Evolutionary conservation across 805 yeast genomes (phyloP).

Genomic region (Ogataea siamensis): DNA sequence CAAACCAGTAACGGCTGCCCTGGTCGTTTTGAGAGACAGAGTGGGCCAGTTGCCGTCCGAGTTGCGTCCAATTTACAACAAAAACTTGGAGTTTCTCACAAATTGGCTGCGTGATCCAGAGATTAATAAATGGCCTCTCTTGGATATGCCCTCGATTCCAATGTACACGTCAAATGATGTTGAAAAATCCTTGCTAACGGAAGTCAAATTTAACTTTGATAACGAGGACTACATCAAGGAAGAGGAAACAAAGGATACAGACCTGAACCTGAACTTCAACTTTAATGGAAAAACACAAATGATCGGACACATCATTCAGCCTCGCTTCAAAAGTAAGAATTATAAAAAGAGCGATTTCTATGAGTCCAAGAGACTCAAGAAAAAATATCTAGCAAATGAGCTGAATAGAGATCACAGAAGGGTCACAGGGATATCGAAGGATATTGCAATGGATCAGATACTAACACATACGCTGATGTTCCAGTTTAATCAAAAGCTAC

Average conservation of each 20-base stretch:
- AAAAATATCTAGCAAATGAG: conserved; percentile 70
- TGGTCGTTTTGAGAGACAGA: conserved; percentile 76
- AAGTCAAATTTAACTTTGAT: conserved; percentile 63
- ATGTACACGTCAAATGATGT: conserved; percentile 70
- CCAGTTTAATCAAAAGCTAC: conserved; percentile 48
- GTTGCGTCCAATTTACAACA: conserved; percentile 68
- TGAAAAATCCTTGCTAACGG: conserved; percentile 71
- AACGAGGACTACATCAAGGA: conserved; percentile 43
- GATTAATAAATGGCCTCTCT: conserved; percentile 66
- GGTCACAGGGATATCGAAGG: conserved; percentile 37
- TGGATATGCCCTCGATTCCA: conserved; percentile 65
- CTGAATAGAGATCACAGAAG: conserved; percentile 37
- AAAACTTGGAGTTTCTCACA: conserved; percentile 58
- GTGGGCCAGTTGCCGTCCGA: conserved; percentile 83
- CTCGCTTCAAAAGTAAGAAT: conserved; percentile 24
- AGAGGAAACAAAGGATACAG: conserved; percentile 24
- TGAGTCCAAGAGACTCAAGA: conserved; percentile 58
- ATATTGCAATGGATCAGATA: conserved; percentile 30
- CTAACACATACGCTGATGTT: conserved; percentile 65
- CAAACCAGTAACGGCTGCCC: conserved; percentile 72
- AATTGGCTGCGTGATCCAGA: conserved; percentile 50
- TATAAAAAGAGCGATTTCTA: conserved; percentile 42
- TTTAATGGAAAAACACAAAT: conserved; percentile 28
- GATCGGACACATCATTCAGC: conserved; percentile 34
- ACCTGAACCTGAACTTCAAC: conserved; percentile 22